Conservation (phyloP, 2,329 filamentous ascomycete species). For the Colletotrichum sp. region DNA sequence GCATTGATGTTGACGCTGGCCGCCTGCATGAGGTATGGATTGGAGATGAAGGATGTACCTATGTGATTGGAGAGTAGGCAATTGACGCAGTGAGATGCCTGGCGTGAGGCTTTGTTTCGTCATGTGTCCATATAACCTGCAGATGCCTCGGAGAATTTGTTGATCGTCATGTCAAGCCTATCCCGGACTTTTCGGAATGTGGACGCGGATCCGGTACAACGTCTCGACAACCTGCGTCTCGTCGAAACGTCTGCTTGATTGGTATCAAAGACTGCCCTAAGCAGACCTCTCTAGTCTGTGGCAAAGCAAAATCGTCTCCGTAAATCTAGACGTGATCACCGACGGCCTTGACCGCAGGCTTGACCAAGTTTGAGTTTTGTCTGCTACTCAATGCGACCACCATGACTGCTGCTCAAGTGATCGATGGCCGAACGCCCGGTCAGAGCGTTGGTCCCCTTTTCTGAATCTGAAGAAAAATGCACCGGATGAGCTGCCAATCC, state of each 20-base stretch:
- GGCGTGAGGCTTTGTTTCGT: background rate
- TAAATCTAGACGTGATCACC: background rate
- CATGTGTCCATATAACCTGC: background rate
- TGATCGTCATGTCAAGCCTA: background rate
- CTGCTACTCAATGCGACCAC: background rate
- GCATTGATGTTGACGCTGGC: constrained; percentile 70
- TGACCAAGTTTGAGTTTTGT: background rate
- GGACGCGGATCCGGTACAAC: background rate
- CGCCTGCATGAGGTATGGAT: constrained; percentile 74
- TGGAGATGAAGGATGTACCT: constrained; percentile 69
- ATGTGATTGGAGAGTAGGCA: constrained; percentile 66
- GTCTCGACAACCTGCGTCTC: background rate
- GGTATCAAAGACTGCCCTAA: background rate
- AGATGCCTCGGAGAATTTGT: background rate
- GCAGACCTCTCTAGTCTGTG: background rate
- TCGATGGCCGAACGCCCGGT: constrained; percentile 5
- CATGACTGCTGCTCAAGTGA: background rate
- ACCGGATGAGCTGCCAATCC: background rate
- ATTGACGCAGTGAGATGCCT: background rate
- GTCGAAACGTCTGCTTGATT: background rate
- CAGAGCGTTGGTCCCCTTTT: constrained; percentile 7
- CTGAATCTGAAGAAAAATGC: background rate
- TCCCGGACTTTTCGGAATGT: background rate
- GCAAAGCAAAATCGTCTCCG: background rate
- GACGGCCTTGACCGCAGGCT: background rate